Evolutionary conservation across 108 stramenopile species (phyloP).

Genomic region (Hondaea fermentalgiana): DNA sequence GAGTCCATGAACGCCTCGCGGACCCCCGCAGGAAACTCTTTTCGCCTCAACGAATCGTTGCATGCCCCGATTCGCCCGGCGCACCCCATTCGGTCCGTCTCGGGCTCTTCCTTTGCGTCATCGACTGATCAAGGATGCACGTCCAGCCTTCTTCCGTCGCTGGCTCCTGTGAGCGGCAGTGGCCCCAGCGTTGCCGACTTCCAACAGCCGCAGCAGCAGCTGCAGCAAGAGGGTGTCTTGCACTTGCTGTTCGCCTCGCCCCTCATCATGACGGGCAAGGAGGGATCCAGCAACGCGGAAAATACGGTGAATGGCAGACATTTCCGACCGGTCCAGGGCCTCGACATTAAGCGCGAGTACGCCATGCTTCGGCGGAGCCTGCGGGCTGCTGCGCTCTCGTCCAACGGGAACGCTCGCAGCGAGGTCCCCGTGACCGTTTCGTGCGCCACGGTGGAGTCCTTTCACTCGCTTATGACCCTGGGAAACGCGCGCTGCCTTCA

Average conservation of each 20-base stretch:
- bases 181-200: too few relatives aligned
- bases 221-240: neutral
- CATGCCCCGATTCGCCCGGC: neutral
- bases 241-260: conserved; percentile 6
- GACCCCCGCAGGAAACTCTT: neutral
- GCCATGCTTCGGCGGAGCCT: neutral
- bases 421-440: neutral
- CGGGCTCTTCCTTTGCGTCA: neutral
- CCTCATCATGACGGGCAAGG: neutral
- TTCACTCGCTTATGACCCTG: conserved; percentile 10
- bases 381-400: neutral
- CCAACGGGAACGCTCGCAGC: neutral
- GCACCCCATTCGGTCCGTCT: neutral
- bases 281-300: neutral
- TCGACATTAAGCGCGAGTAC: neutral
- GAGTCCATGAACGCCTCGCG: neutral
- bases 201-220: too few relatives aligned
- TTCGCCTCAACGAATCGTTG: neutral
- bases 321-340: neutral
- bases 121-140: neutral
- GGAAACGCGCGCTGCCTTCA: conserved; percentile 12
- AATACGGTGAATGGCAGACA: neutral
- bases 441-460: neutral
- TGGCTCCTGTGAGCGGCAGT: neutral
- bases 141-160: neutral